Conservation (phyloP, 2,329 filamentous ascomycete species). For the Epichloe bromicola region DNA sequence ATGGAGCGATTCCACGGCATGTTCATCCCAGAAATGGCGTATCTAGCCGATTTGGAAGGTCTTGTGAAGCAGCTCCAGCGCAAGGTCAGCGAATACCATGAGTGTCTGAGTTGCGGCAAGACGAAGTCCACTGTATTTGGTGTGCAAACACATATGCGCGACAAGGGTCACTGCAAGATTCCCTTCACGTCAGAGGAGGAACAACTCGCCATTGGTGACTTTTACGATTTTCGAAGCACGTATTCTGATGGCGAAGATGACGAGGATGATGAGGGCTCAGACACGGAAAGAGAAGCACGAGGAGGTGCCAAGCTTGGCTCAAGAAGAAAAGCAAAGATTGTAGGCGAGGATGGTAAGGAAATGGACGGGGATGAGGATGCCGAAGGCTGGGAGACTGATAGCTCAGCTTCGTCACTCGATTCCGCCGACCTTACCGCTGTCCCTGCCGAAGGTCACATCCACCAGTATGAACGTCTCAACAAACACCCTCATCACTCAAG, state of each 20-base stretch:
- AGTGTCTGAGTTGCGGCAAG: constrained; percentile 84
- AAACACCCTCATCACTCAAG: constrained; percentile 66
- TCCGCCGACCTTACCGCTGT: constrained; percentile 73
- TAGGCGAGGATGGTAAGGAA: constrained; percentile 35
- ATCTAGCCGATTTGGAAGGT: constrained; percentile 70
- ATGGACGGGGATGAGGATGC: constrained; percentile 43
- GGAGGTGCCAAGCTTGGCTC: constrained; percentile 59
- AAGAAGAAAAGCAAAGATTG: constrained; percentile 39
- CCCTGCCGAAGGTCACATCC: constrained; percentile 57
- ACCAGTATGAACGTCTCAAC: constrained; percentile 59
- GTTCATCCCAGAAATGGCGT: constrained; percentile 86
- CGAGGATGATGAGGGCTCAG: constrained; percentile 40
- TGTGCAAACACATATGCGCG: constrained; percentile 92
- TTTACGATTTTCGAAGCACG: constrained; percentile 91
- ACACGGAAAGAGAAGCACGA: constrained; percentile 24
- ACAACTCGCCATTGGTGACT: constrained; percentile 88
- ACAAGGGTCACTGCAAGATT: constrained; percentile 94
- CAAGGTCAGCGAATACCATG: constrained; percentile 66
- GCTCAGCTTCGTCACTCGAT: constrained; percentile 74
- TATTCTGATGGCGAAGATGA: constrained; percentile 72
- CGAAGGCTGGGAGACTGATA: constrained; percentile 93
- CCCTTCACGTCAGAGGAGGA: constrained; percentile 80
- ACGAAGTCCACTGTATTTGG: constrained; percentile 64
- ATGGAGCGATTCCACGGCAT: constrained; percentile 92
- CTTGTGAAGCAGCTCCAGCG: constrained; percentile 65